Base-by-base conservation (phyloP, 345 rosid genomes). In the Pistacia integerrima region DNA sequence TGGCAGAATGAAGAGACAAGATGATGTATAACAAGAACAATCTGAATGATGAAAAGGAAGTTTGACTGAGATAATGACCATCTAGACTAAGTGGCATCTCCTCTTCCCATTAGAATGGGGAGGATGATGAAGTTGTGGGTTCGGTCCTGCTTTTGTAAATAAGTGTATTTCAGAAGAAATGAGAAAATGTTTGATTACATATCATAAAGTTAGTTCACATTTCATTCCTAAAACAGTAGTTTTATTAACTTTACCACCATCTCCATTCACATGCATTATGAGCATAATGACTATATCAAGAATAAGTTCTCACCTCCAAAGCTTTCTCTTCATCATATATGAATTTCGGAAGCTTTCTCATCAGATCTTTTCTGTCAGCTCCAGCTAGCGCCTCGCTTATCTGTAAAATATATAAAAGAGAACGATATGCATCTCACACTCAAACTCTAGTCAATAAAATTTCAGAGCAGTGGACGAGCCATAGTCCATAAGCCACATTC, bases 261-360 rank as follows among this genome's bases (percentile, higher is more conserved):
- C n/a, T 54, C 14, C 57, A 14, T 54, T 54, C 20, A 58, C 28
- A n/a, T 18, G 28, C 28, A 58, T 58, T 2, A 58, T 58, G 28
- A 58, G 11, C 28, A 58, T 58, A 3, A 22, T 17, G 22, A 58
- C 30, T 17, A 58, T 20, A 4, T 6, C 20, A 58, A 22, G 28
- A 58, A n/a, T 58, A 36, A 35, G 30, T 38, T 76, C 81, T 30
- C 36, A 83, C 90, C 88, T 87, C 88, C 74, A 81, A 71, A 79
- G 81, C 86, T 74, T 87, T 87, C 61, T 87, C 90, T 57, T 87
- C 90, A 76, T 87, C 90, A 63, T 83, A 87, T 69, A 85, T 83
- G 72, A 87, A 87, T 72, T 83, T 85, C 0, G 90, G 88, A 58
- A 87, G 82, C 58, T 78, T 87, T 75, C 84, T 79, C 88, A 87